phyloP scores from a whole-genome alignment of 1,139 yeast genomes.

The Saccharomyces hybrid region DNA sequence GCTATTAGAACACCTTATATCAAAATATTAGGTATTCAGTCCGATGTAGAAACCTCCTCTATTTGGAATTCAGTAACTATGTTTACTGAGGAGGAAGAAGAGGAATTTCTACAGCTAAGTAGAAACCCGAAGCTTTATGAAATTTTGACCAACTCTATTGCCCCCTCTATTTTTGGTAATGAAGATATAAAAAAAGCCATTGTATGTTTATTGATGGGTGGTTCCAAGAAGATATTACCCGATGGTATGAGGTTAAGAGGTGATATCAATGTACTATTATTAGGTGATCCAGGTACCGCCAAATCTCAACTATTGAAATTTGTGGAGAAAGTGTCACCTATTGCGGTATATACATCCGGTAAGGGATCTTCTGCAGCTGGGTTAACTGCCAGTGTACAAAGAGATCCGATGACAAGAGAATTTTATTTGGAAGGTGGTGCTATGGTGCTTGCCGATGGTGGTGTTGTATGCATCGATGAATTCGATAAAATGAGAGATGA shows the following conservation, averaged over 20 bases:
- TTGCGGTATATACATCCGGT: slow-evolving; percentile 94
- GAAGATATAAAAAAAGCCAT: slow-evolving; percentile 88
- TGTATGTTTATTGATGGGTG: slow-evolving; percentile 88
- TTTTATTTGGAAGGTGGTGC: slow-evolving; percentile 98
- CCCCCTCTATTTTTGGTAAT: slow-evolving; percentile 95
- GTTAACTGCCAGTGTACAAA: slow-evolving; percentile 93
- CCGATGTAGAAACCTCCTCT: slow-evolving; percentile 69
- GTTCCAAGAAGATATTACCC: slow-evolving; percentile 84
- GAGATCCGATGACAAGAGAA: slow-evolving; percentile 82
- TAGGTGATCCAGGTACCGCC: slow-evolving; percentile 99
- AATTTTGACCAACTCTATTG: slow-evolving; percentile 79
- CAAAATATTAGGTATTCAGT: slow-evolving; percentile 76
- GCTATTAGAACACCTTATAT: slow-evolving; percentile 93
- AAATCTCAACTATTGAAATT: slow-evolving; percentile 91
- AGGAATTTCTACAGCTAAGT: slow-evolving; percentile 74
- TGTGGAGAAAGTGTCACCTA: slow-evolving; percentile 91
- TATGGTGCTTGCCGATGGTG: slow-evolving; percentile 98
- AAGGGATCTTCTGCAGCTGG: slow-evolving; percentile 99
- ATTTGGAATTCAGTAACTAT: slow-evolving; percentile 47
- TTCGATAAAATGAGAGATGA: slow-evolving; percentile 99
- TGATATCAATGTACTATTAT: slow-evolving; percentile 82
- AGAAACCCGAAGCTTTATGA: slow-evolving; percentile 81
- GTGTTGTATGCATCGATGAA: slow-evolving; percentile 98
- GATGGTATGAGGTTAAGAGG: slow-evolving; percentile 97
- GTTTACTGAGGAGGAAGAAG: slow-evolving; percentile 89